Conservation (phyloP, 2,329 filamentous ascomycete species). For the Diaporthe citri region DNA sequence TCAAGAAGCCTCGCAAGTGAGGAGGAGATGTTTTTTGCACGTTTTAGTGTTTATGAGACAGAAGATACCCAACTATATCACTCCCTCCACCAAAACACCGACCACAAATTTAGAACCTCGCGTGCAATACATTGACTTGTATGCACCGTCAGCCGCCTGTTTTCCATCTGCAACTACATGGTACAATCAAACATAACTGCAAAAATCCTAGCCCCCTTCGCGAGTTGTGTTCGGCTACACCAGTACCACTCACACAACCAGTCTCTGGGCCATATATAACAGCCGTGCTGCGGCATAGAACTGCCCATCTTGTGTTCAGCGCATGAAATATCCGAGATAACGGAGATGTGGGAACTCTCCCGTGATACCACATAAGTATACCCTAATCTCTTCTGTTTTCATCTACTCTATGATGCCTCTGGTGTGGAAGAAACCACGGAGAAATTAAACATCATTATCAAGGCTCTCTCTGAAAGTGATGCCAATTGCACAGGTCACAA, state of each 20-base stretch:
- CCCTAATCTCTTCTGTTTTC: neutral
- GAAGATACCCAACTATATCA: conserved; percentile 17
- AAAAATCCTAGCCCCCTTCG: neutral
- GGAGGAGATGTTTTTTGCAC: neutral
- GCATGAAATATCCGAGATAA: neutral
- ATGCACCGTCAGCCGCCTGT: neutral
- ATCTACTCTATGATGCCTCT: neutral
- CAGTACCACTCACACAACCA: neutral
- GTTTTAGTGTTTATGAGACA: neutral
- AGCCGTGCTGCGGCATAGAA: neutral
- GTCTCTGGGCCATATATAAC: neutral
- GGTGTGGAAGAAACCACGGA: too few species aligned
- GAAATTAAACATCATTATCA: neutral
- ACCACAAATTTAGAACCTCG: neutral
- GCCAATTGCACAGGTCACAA: neutral
- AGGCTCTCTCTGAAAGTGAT: too few species aligned
- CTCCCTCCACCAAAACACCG: neutral
- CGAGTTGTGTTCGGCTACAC: neutral
- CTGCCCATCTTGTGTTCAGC: neutral
- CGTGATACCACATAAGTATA: neutral
- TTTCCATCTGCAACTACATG: neutral
- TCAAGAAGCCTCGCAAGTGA: conserved; percentile 43
- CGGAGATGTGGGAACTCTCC: neutral
- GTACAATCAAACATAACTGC: neutral
- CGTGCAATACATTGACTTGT: neutral